Base-by-base conservation (phyloP, 805 yeast species). In the Scheffersomyces stipitis region DNA sequence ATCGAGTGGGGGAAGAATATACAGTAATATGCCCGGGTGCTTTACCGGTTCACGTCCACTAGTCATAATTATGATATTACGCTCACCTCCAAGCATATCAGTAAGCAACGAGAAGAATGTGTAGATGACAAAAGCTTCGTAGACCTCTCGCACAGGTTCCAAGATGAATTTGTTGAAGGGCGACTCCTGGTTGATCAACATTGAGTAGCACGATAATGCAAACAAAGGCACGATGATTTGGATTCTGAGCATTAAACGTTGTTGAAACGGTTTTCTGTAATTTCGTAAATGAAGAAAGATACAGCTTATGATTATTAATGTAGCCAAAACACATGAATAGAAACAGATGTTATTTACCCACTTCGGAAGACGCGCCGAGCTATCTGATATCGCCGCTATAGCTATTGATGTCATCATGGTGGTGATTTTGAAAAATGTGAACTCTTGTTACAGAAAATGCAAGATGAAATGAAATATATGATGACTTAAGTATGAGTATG, bases 101-200 rank as follows among this genome's bases (percentile, higher is more conserved):
- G 95, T 88, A 37, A 93, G 67, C 18, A 89, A 69, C 22, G 91
- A 76, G 66, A 86, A 91, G 58, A 93, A 93, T 2, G 96, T 88
- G 60, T 93, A 93, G 23, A 93, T 86, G 23, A 90, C 96, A 62
- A 93, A 87, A 0, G 98, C 97, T 60, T 93, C 99, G 60, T 93
- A 93, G 1, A 91, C 78, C 56, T 93, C 99, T 30, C 93, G 70
- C 0, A 86, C 51, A 0, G 96, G 95, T 48, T 85, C 93, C 10
- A 69, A 45, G 3, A 88, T 48, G 38, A 69, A 67, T 37, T 58
- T 64, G 33, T 71, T 78, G 20, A 66, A 42, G 4, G 48, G 47
- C n/a, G 69, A 52, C 13, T 59, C 55, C 13, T 67, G 78, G 57
- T 69, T 64, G 13, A 67, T 63, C 15, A 82, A 69, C 48, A 80